Base-by-base conservation (phyloP, 2,329 filamentous ascomycete species). In the Chrysosphaeria jannelii region DNA sequence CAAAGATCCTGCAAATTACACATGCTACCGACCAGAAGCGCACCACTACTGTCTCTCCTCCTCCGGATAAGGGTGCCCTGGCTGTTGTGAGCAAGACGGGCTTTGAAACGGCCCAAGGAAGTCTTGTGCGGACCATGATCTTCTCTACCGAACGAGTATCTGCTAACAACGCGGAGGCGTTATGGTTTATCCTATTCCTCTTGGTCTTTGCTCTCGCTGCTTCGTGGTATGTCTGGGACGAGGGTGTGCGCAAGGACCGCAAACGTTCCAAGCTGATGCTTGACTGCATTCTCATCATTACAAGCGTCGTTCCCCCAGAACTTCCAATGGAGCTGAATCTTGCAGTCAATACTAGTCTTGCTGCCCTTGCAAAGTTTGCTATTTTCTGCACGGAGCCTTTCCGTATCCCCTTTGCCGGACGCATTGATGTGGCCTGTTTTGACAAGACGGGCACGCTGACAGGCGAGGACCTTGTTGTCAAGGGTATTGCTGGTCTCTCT, bases 331-430 rank as follows among this genome's bases (percentile, higher is more conserved):
- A 97, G 40, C 59, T 97, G 24, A 90, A 74, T 45, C 53, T 97
- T 36, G 88, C 88, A 22, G 88, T 97, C 41, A 97, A 97, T 50
- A 97, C 85, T 8, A 89, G 75, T 55, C 50, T 97, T 43, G 79
- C 85, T 23, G 81, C 85, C 14, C 53, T 97, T 18, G 88, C 79
- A 46, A 88, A 81, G 44, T 81, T 69, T 35, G 85, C 88, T 29
- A 97, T 97, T 36, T 97, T 90, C 53, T 97, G 85, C 42, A 97
- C 85, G 3, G 88, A 97, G 43, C 85, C 85, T 14, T 97, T 97
- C 63, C 69, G 85, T 27, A 97, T 97, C 36, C 88, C 88, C 1
- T 93, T 72, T 35, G 88, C 79, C 33, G 85, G 85, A 15, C 74
- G 85, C 31, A 72, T 97, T 28, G 88, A 97, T 42, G 59, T 97